These are phyloP conservation scores for Mrakiaceae sp. DNA, from an alignment of 1,284 basidiomycete genomes.

Conservation along the genomic window DNA sequence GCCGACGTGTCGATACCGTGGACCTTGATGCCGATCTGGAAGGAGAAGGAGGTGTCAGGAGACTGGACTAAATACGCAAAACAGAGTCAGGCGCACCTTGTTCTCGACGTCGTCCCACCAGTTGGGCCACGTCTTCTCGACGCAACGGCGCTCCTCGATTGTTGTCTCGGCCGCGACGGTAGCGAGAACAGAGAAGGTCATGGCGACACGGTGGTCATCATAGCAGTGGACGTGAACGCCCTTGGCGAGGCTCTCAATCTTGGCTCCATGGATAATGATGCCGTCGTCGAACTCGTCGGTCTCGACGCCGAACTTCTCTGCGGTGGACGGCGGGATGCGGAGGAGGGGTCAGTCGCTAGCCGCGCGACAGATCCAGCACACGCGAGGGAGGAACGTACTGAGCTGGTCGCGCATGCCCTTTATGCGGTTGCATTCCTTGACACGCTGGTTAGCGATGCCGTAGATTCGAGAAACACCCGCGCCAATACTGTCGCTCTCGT, in stretches of 20 bases:
- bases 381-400: conserved; percentile 41
- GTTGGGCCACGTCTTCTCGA: conserved; percentile 99
- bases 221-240: conserved; percentile 83
- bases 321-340: too few relatives aligned
- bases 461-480: conserved; percentile 61
- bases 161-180: conserved; percentile 62
- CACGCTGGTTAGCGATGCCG: conserved; percentile 95
- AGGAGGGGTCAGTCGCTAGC: neutral
- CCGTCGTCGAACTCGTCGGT: conserved; percentile 90
- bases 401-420: conserved; percentile 93
- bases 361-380: neutral
- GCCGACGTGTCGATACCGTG: conserved; percentile 63
- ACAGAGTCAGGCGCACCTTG: conserved; percentile 48
- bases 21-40: conserved; percentile 76
- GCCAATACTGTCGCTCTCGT: conserved; percentile 15
- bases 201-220: conserved; percentile 96
- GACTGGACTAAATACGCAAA: neutral
- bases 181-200: conserved; percentile 90
- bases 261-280: conserved; percentile 74
- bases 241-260: conserved; percentile 49
- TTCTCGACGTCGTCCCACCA: conserved; percentile 98
- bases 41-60: conserved; percentile 13
- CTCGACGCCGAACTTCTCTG: conserved; percentile 88
- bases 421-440: conserved; percentile 97
- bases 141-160: conserved; percentile 92